Base-by-base conservation (phyloP, 2,329 filamentous ascomycete species). In the Pezicula radicicola region DNA sequence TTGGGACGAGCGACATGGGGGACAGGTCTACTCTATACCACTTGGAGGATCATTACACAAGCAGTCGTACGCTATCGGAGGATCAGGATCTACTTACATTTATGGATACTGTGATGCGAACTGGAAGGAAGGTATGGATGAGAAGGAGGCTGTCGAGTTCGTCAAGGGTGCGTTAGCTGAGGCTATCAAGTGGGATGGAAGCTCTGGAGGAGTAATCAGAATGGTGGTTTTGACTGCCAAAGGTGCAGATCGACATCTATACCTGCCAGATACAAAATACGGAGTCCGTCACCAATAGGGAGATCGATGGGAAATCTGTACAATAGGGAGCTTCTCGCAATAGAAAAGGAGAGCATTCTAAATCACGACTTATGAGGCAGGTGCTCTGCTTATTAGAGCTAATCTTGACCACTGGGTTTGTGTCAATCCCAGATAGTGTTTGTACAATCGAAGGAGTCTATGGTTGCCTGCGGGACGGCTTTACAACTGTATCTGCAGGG, bases 161-260 rank as follows among this genome's bases (percentile, higher is more conserved):
- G 94, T 99, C 70, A 97, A 96, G 77, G 88, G 85, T 45, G 87
- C 94, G 30, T 77, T 99, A 68, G 78, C 84, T 66, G 93, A 99
- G 79, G 94, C 94, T 15, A 97, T 99, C 81, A 96, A 96, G 76
- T 99, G 94, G 94, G 94, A 99, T 70, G 94, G 94, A 59, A 97
- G 92, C 77, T 97, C 94, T 3, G 94, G 94, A 60, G 94, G 94
- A 75, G 94, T 99, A 55, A 99, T 99, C 66, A 85, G 94, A 63
- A 91, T 99, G 89, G 93, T 97, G 56, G 94, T 99, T 54, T 75
- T 99, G 73, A 99, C 93, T 57, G 85, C 85, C 65, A 84, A 88
- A 68, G 94, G 94, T 35, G 92, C 93, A 6, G 85, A 94, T 73
- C 84, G 94, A 74, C 94, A 97, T 77, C 74, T 99, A 69, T 99